Evolutionary conservation across 78 protist species (phyloP).

Genomic region (Cyanophora paradoxa): DNA sequence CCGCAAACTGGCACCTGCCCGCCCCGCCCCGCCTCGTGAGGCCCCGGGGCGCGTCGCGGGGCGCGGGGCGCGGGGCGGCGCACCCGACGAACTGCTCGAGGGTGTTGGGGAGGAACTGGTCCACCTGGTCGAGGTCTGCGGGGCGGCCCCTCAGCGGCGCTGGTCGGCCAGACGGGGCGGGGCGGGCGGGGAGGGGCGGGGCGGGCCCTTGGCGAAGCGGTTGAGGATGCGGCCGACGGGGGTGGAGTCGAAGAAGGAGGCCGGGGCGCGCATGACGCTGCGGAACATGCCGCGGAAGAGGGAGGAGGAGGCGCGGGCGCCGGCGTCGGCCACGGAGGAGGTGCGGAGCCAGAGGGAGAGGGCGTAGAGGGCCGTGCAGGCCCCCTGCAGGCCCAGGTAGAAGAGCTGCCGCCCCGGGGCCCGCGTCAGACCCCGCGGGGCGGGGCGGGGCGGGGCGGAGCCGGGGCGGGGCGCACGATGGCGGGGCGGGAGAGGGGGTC

Average conservation of each 20-base stretch:
- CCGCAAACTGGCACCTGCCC: no score
- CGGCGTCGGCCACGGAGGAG: neutral
- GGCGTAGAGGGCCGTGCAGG: neutral
- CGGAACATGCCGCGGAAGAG: conserved; percentile 27
- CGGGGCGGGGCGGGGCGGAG: no score
- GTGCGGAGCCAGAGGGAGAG: neutral
- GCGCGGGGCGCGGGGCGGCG: no score
- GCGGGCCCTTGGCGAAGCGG: conserved; percentile 28
- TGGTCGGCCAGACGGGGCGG: neutral
- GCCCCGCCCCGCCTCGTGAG: no score
- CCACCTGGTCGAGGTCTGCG: neutral
- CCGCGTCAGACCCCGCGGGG: no score
- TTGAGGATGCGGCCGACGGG: conserved; percentile 49
- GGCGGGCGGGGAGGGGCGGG: neutral
- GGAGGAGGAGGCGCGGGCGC: conserved; percentile 34
- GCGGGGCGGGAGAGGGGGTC: no score
- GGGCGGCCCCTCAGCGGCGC: no score
- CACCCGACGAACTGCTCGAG: neutral
- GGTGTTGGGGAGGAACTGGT: neutral
- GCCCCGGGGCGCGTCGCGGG: no score
- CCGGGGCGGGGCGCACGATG: no score
- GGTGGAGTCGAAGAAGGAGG: conserved; percentile 30
- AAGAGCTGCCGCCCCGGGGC: neutral
- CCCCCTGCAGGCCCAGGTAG: neutral
- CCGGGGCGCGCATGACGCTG: conserved; percentile 10